Conservation (phyloP, 2,329 filamentous ascomycete genomes). For the Ambrosiella cleistominuta region DNA sequence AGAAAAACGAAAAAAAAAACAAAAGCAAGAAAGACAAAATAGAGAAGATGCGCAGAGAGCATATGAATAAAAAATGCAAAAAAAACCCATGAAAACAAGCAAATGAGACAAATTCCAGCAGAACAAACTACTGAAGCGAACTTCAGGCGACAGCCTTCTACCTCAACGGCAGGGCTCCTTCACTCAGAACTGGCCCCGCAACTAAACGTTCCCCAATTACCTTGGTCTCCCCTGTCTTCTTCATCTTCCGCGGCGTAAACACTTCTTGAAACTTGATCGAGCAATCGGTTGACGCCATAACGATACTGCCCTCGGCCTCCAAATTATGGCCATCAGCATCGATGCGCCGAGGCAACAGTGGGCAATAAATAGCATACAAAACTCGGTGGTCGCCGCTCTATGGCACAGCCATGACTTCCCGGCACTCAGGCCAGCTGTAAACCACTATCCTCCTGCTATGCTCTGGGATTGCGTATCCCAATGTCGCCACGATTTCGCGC, state of each 20-base stretch:
- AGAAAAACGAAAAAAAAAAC: too few species aligned
- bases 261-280: slow-evolving; percentile 93
- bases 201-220: too few species aligned
- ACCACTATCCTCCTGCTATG: slow-evolving; percentile 80
- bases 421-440: slow-evolving; percentile 86
- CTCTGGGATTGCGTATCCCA: slow-evolving; percentile 82
- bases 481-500: slow-evolving; percentile 79
- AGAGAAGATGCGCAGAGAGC: too few species aligned
- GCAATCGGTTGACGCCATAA: slow-evolving; percentile 81
- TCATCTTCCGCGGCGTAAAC: slow-evolving; percentile 22
- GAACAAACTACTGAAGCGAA: too few species aligned
- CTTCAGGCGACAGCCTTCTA: too few species aligned
- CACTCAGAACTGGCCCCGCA: too few species aligned
- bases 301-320: slow-evolving; percentile 43
- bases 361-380: slow-evolving; percentile 75
- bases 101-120: too few species aligned
- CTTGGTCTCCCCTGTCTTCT: background rate
- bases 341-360: slow-evolving; percentile 27
- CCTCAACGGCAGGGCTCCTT: too few species aligned
- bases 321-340: slow-evolving; percentile 16
- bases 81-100: too few species aligned
- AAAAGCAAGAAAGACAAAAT: too few species aligned
- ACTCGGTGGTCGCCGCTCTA: slow-evolving; percentile 68
- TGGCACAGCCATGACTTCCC: slow-evolving; percentile 67
- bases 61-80: too few species aligned